Evolutionary conservation across 768 basidiomycete genomes (phyloP).

Genomic region (Gloeophyllum trabeum): DNA sequence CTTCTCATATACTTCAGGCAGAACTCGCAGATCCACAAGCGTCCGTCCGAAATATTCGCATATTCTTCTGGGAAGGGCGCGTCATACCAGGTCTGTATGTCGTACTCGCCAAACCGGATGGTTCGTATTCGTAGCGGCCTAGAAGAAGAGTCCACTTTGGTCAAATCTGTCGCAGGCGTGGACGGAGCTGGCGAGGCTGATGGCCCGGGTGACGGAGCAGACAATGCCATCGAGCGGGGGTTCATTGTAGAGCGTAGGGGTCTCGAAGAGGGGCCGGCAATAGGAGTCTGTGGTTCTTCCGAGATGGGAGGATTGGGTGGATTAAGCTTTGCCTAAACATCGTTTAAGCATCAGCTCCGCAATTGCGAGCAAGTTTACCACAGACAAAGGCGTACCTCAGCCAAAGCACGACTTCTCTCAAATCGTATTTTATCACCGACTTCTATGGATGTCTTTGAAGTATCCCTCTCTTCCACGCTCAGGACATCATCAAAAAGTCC

Average conservation of each 20-base stretch:
- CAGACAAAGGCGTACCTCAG: constrained; percentile 46
- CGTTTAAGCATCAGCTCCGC: constrained; percentile 7
- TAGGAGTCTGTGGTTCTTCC: constrained; percentile 23
- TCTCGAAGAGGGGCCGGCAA: constrained; percentile 48
- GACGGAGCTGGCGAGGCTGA: constrained; percentile 24
- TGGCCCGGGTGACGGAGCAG: constrained; percentile 12
- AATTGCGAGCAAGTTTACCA: constrained; percentile 12
- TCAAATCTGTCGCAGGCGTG: constrained; percentile 19
- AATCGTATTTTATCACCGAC: constrained; percentile 57
- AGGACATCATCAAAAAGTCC: constrained; percentile 85
- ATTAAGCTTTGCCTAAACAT: constrained; percentile 35
- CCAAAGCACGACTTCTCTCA: constrained; percentile 56
- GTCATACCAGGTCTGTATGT: constrained; percentile 98
- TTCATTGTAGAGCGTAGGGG: constrained; percentile 50
- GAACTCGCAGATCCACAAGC: constrained; percentile 95
- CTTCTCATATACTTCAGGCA: constrained; percentile 98
- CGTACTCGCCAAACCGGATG: constrained; percentile 84
- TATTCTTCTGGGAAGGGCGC: constrained; percentile 99
- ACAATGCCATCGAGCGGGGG: constrained; percentile 22
- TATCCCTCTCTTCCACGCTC: constrained; percentile 56
- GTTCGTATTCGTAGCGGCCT: constrained; percentile 64
- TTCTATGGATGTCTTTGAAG: constrained; percentile 51
- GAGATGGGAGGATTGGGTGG: constrained; percentile 26
- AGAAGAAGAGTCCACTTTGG: constrained; percentile 25
- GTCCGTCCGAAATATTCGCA: constrained; percentile 80